Percentiles rank a stretch among this genome's conserved stretches.
phyloP scores from a whole-genome alignment of 2,329 filamentous ascomycete species.

The Metarhizium guizhouense region DNA sequence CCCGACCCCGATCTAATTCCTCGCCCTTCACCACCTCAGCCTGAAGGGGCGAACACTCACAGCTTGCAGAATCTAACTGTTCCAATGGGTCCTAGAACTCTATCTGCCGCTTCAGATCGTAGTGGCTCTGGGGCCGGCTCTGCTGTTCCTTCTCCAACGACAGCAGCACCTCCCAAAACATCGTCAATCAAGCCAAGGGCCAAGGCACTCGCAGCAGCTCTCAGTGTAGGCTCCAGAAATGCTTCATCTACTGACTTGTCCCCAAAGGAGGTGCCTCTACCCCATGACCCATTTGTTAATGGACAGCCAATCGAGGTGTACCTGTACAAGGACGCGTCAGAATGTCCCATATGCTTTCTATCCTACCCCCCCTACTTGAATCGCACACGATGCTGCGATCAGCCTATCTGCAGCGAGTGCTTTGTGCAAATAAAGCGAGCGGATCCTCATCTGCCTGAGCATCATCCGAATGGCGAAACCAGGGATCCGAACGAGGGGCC shows the following conservation, averaged over 20 bases:
- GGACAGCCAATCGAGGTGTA: slow-evolving; percentile 91
- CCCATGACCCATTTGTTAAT: slow-evolving; percentile 80
- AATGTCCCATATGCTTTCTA: slow-evolving; percentile 95
- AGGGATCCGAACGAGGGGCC: slow-evolving; percentile 26
- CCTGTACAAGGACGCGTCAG: slow-evolving; percentile 80
- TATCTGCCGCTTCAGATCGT: slow-evolving; percentile 69
- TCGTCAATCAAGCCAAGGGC: slow-evolving; percentile 71
- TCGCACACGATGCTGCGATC: slow-evolving; percentile 88
- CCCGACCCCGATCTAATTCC: slow-evolving; percentile 57
- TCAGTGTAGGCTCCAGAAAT: slow-evolving; percentile 66
- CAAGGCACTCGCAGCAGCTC: slow-evolving; percentile 78
- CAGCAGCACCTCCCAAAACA: slow-evolving; percentile 28
- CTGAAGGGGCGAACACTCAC: slow-evolving; percentile 40
- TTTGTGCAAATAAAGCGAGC: slow-evolving; percentile 97
- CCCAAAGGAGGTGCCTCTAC: slow-evolving; percentile 70
- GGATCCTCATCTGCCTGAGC: slow-evolving; percentile 83
- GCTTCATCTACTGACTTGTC: slow-evolving; percentile 61
- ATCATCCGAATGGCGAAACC: slow-evolving; percentile 43
- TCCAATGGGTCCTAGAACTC: slow-evolving; percentile 67
- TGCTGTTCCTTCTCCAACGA: slow-evolving; percentile 39
- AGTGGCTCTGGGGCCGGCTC: slow-evolving; percentile 54
- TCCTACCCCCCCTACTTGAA: slow-evolving; percentile 95
- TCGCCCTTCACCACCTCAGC: slow-evolving; percentile 30
- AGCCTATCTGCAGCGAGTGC: slow-evolving; percentile 94
- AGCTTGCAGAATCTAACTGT: slow-evolving; percentile 67